These are phyloP conservation scores for Rhodotorula sp. DNA, from an alignment of 1,284 basidiomycete species.

Conservation along the genomic window DNA sequence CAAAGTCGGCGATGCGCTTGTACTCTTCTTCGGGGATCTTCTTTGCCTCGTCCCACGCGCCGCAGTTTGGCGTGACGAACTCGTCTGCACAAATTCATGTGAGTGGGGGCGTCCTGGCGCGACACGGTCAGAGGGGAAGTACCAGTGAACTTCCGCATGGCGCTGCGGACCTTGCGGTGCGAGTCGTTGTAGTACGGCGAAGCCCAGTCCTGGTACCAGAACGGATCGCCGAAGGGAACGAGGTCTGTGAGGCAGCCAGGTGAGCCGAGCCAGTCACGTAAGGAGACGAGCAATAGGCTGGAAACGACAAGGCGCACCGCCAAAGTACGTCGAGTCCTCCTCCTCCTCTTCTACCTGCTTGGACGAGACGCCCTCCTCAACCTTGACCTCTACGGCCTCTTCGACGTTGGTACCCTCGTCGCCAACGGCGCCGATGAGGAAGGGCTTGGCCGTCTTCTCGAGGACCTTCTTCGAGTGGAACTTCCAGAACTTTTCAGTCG, in stretches of 20 bases:
- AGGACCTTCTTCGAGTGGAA: slow-evolving; percentile 37
- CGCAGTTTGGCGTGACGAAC: slow-evolving; percentile 40
- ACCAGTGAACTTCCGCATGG: slow-evolving; percentile 50
- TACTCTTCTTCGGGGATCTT: slow-evolving; percentile 43
- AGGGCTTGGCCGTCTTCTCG: slow-evolving; percentile 20
- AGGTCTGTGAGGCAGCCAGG: neutral
- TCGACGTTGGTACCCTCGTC: neutral
- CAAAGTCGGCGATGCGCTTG: slow-evolving; percentile 46
- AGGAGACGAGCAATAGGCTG: too few relatives aligned
- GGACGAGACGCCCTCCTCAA: neutral
- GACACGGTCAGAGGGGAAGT: slow-evolving; percentile 21
- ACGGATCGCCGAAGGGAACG: slow-evolving; percentile 41
- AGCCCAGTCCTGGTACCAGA: slow-evolving; percentile 50
- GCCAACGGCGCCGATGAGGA: slow-evolving; percentile 31
- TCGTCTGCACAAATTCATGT: slow-evolving; percentile 16
- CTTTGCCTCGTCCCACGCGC: slow-evolving; percentile 41
- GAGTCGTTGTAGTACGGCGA: slow-evolving; percentile 53
- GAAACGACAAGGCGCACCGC: slow-evolving; percentile 15
- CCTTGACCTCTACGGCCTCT: slow-evolving; percentile 5
- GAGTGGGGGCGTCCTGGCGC: neutral
- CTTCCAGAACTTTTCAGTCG: slow-evolving; percentile 27
- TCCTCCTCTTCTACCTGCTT: slow-evolving; percentile 10
- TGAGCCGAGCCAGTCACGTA: neutral
- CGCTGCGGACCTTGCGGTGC: slow-evolving; percentile 50
- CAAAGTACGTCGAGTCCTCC: slow-evolving; percentile 39